Percentiles rank a stretch among this genome's conserved stretches.
Evolutionary conservation across 371 early-diverging fungal genomes (phyloP).

Genomic region (Mucor lusitanicus): DNA sequence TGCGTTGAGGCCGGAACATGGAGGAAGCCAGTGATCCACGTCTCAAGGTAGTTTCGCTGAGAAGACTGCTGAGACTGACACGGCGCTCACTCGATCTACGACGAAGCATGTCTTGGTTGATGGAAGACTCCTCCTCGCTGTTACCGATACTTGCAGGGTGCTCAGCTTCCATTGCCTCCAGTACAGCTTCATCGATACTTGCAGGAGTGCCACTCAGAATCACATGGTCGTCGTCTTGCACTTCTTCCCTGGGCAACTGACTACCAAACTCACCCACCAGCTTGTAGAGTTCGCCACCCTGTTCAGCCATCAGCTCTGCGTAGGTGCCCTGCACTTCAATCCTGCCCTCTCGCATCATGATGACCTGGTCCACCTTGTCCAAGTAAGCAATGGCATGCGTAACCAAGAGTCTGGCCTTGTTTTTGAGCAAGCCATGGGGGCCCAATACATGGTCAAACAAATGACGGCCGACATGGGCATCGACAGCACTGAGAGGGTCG

Average conservation of each 20-base stretch:
- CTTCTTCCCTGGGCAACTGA: conserved; percentile 29
- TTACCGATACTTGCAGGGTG: conserved; percentile 10
- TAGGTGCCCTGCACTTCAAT: conserved; percentile 77
- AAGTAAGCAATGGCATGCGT: conserved; percentile 90
- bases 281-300: conserved; percentile 57
- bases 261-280: conserved; percentile 51
- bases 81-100: conserved; percentile 24
- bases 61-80: conserved; percentile 22
- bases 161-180: conserved; percentile 17
- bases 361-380: conserved; percentile 63
- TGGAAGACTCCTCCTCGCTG: conserved; percentile 13
- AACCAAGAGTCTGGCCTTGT: conserved; percentile 89
- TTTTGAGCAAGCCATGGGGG: conserved; percentile 74
- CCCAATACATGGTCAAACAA: conserved; percentile 87
- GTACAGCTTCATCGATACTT: conserved; percentile 6
- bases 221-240: conserved; percentile 2
- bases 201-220: background rate
- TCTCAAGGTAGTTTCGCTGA: conserved; percentile 22
- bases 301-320: conserved; percentile 64
- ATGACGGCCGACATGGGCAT: conserved; percentile 89
- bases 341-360: conserved; percentile 76
- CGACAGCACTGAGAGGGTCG: conserved; percentile 88
- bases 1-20: background rate
- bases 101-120: conserved; percentile 26
- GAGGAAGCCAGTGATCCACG: conserved; percentile 18